These are phyloP conservation scores for Wickerhamomyces mucosus DNA, from an alignment of 805 yeast genomes.

Conservation along the genomic window DNA sequence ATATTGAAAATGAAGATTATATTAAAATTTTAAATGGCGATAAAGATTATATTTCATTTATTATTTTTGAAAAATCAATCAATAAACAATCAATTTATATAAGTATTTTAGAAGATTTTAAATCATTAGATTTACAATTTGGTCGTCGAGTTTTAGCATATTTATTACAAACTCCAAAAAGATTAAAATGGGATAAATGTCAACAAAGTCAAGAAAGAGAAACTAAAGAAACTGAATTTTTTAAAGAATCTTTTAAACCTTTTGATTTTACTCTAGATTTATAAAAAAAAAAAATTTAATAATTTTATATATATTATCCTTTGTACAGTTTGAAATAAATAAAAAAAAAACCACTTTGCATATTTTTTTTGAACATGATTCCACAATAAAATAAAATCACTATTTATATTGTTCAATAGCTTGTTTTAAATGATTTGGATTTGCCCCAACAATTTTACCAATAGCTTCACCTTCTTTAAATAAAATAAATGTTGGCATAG, in stretches of 20 bases:
- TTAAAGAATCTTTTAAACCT: constrained; percentile 44
- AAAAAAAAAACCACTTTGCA: neutral
- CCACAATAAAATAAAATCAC: neutral
- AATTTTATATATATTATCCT: too few relatives aligned
- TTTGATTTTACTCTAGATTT: constrained; percentile 39
- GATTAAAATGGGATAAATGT: constrained; percentile 74
- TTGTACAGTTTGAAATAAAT: neutral
- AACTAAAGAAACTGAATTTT: constrained; percentile 47
- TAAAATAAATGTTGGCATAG: constrained; percentile 69
- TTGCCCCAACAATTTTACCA: constrained; percentile 58
- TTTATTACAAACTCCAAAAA: constrained; percentile 47
- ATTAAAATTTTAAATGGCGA: constrained; percentile 16
- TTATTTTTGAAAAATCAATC: constrained; percentile 24
- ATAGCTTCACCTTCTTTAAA: constrained; percentile 48
- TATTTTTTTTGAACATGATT: too few relatives aligned
- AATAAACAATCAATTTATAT: constrained; percentile 22
- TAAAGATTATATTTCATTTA: constrained; percentile 21
- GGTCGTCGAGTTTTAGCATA: constrained; percentile 74
- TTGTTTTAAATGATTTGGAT: constrained; percentile 24
- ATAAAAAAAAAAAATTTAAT: constrained; percentile 2
- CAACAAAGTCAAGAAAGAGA: constrained; percentile 57
- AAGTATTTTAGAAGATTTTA: constrained; percentile 20
- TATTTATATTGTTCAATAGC: constrained; percentile 22
- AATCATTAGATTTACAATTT: constrained; percentile 64
- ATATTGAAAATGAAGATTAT: constrained; percentile 19